These are phyloP conservation scores for Colletotrichum coccodes DNA, from an alignment of 2,329 filamentous ascomycete genomes.

Conservation along the genomic window DNA sequence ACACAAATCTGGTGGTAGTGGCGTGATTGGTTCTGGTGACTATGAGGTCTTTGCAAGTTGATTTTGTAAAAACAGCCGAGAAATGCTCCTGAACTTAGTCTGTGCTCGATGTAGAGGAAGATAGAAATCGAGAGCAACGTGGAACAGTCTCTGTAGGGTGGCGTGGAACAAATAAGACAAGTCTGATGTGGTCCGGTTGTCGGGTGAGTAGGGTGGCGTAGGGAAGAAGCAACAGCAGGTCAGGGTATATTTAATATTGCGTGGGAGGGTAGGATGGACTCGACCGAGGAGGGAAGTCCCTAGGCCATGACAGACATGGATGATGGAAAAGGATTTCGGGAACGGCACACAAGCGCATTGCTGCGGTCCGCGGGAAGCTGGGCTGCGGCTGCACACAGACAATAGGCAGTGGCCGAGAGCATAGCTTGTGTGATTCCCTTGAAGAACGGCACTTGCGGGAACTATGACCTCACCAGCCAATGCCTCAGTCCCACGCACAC, in stretches of 20 bases:
- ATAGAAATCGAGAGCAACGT: background rate
- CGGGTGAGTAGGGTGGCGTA: conserved; percentile 22
- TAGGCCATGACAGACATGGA: conserved; percentile 1
- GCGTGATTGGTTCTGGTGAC: background rate
- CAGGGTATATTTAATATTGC: conserved; percentile 27
- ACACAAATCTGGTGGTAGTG: conserved; percentile 1
- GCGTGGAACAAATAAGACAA: conserved; percentile 25
- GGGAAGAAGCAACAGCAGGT: conserved; percentile 1
- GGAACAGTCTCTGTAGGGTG: conserved; percentile 8
- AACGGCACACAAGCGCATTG: background rate
- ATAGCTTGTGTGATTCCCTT: conserved; percentile 29
- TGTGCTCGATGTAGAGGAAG: conserved; percentile 2
- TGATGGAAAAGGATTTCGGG: conserved; percentile 2
- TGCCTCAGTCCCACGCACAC: background rate
- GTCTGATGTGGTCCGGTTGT: conserved; percentile 20
- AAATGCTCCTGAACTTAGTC: background rate
- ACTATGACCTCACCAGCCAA: conserved; percentile 35
- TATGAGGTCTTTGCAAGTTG: background rate
- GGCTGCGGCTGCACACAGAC: background rate
- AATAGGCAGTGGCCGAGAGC: background rate
- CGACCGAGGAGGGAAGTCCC: background rate
- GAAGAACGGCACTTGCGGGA: conserved; percentile 34
- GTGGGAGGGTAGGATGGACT: conserved; percentile 11
- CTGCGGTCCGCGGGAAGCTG: background rate
- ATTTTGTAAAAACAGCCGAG: background rate